These are phyloP conservation scores for Zygoascus biomembranicola DNA, from an alignment of 805 yeast genomes.

Conservation along the genomic window DNA sequence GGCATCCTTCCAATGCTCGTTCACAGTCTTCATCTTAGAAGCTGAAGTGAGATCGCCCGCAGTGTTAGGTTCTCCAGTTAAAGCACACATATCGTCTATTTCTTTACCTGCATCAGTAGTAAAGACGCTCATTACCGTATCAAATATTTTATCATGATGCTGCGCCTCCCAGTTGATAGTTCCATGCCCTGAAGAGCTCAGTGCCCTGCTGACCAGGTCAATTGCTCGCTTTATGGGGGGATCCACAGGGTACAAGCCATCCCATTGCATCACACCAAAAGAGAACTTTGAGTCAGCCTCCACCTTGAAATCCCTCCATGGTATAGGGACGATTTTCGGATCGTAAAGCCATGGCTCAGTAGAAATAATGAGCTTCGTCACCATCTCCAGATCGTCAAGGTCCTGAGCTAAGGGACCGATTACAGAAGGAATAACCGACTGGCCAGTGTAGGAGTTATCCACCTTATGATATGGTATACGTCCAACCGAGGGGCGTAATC, in stretches of 20 bases:
- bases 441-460: slow-evolving; percentile 29
- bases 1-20: slow-evolving; percentile 4
- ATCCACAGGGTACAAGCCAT: slow-evolving; percentile 29
- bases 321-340: slow-evolving; percentile 32
- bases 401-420: slow-evolving; percentile 41
- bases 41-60: neutral
- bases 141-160: neutral
- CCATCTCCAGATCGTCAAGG: slow-evolving; percentile 36
- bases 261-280: slow-evolving; percentile 15
- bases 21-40: neutral
- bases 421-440: slow-evolving; percentile 34
- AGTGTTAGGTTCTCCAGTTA: slow-evolving; percentile 11
- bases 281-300: slow-evolving; percentile 34
- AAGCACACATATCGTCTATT: slow-evolving; percentile 5
- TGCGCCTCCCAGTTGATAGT: slow-evolving; percentile 26
- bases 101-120: slow-evolving; percentile 11
- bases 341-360: slow-evolving; percentile 15
- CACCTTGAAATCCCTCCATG: slow-evolving; percentile 31
- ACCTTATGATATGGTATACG: slow-evolving; percentile 3
- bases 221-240: slow-evolving; percentile 44
- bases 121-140: neutral
- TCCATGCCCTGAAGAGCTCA: slow-evolving; percentile 14
- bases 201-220: slow-evolving; percentile 35
- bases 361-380: slow-evolving; percentile 39
- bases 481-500: slow-evolving; percentile 9